These are phyloP conservation scores for Globisporangium ultimum DNA, from an alignment of 352 stramenopile genomes.

Conservation along the genomic window DNA sequence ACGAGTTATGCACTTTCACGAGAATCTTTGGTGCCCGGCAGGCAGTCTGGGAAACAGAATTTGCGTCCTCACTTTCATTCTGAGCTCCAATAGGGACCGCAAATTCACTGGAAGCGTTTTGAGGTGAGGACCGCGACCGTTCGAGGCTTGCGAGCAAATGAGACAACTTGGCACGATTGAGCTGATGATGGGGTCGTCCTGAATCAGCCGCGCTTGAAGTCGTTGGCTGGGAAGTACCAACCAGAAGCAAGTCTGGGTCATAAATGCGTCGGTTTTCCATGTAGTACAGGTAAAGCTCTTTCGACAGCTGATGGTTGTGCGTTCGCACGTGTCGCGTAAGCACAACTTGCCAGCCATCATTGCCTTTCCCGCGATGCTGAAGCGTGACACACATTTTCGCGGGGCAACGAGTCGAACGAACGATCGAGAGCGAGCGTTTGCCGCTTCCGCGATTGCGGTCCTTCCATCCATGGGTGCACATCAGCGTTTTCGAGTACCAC, in stretches of 20 bases:
- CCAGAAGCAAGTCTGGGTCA: constrained; percentile 57
- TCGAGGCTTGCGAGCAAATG: constrained; percentile 8
- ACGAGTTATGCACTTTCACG: constrained; percentile 51
- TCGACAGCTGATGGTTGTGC: constrained; percentile 75
- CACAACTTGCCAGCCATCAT: constrained; percentile 59
- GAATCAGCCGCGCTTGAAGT: no score
- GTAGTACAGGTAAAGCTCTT: constrained; percentile 75
- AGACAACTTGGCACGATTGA: constrained; percentile 1
- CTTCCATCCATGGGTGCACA: constrained; percentile 82
- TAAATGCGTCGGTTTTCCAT: constrained; percentile 77
- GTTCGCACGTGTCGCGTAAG: constrained; percentile 70
- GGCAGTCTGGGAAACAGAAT: background rate
- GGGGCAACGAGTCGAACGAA: constrained; percentile 64
- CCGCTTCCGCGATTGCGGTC: constrained; percentile 56
- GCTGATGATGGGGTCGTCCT: background rate
- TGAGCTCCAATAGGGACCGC: background rate
- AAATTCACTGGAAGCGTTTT: background rate
- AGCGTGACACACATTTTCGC: constrained; percentile 82
- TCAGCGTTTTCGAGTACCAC: constrained; percentile 84
- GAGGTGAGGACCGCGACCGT: no score
- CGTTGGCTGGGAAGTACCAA: background rate
- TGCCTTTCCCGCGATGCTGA: constrained; percentile 36
- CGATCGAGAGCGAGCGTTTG: constrained; percentile 57
- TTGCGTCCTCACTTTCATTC: background rate
- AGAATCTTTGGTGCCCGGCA: constrained; percentile 25